phyloP scores from a whole-genome alignment of 2,329 filamentous ascomycete genomes.

The Coleophoma eucalyptorum region DNA sequence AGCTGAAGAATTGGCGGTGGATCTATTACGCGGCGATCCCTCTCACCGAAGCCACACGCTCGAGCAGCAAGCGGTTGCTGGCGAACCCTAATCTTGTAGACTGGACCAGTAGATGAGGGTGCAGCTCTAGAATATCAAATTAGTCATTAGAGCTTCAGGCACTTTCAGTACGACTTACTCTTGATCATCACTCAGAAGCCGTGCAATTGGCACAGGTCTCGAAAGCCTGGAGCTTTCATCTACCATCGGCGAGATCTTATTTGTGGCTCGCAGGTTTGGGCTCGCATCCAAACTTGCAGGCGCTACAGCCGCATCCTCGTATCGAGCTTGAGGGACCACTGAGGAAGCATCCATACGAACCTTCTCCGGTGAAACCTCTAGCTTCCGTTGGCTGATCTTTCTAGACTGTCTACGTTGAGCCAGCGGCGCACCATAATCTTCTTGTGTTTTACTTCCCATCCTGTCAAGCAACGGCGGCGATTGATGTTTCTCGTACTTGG shows the following conservation, averaged over 20 bases:
- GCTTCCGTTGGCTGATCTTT: conserved; percentile 13
- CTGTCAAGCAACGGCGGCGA: background rate
- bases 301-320: background rate
- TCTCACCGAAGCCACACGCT: conserved; percentile 79
- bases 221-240: background rate
- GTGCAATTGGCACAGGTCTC: conserved; percentile 18
- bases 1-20: conserved; percentile 80
- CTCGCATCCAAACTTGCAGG: background rate
- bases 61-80: conserved; percentile 77
- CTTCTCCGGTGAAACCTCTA: conserved; percentile 9
- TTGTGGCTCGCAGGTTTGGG: background rate
- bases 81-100: conserved; percentile 50
- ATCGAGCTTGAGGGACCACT: background rate
- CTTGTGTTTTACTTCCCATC: background rate
- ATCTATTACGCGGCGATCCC: conserved; percentile 78
- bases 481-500: background rate
- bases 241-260: background rate
- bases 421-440: conserved; percentile 1
- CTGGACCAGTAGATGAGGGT: conserved; percentile 4
- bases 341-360: background rate
- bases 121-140: conserved; percentile 6
- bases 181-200: conserved; percentile 14
- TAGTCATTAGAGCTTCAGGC: conserved; percentile 7
- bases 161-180: conserved; percentile 3
- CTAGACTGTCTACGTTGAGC: conserved; percentile 14